A percentile compares a stretch with the other conserved stretches of the same genome.
Conservation (phyloP, 352 stramenopile genomes). For the Phytophthora kernoviae region DNA sequence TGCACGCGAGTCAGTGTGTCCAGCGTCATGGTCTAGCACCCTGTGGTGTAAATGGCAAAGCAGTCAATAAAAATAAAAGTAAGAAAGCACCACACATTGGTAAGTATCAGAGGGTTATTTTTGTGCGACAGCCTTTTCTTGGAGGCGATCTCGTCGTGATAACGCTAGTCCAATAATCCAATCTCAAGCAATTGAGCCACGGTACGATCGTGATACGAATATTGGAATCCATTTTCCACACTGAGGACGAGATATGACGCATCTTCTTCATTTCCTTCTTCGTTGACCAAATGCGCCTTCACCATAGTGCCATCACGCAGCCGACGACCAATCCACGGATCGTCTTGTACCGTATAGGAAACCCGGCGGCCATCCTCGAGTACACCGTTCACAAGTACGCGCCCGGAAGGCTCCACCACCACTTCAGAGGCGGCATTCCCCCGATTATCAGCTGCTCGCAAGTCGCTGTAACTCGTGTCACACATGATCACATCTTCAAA, state of each 20-base stretch:
- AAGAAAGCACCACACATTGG: too few relatives aligned
- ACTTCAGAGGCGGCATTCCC: constrained; percentile 80
- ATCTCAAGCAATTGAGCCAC: constrained; percentile 32
- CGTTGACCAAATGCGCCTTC: constrained; percentile 56
- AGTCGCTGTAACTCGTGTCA: constrained; percentile 93
- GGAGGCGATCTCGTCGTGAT: too few relatives aligned
- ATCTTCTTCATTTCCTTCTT: constrained; percentile 18
- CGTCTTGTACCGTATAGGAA: constrained; percentile 41
- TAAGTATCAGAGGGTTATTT: constrained; percentile 25
- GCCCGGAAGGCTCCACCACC: constrained; percentile 60
- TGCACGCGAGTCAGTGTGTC: constrained; percentile 64
- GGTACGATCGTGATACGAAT: constrained; percentile 59
- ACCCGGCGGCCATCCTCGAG: constrained; percentile 56
- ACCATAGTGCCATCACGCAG: constrained; percentile 64
- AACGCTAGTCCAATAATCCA: constrained; percentile 26
- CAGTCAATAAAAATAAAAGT: not conserved
- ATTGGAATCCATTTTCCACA: constrained; percentile 65
- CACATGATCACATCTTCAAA: constrained; percentile 90
- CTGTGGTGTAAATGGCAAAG: too few relatives aligned
- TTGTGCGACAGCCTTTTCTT: constrained; percentile 9
- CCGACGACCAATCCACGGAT: constrained; percentile 49
- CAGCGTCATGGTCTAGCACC: constrained; percentile 60
- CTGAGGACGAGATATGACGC: constrained; percentile 62
- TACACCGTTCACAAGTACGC: constrained; percentile 56
- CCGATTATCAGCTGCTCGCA: constrained; percentile 69